phyloP scores from a whole-genome alignment of 2,329 filamentous ascomycete species.

The Pseudogymnoascus sp. region DNA sequence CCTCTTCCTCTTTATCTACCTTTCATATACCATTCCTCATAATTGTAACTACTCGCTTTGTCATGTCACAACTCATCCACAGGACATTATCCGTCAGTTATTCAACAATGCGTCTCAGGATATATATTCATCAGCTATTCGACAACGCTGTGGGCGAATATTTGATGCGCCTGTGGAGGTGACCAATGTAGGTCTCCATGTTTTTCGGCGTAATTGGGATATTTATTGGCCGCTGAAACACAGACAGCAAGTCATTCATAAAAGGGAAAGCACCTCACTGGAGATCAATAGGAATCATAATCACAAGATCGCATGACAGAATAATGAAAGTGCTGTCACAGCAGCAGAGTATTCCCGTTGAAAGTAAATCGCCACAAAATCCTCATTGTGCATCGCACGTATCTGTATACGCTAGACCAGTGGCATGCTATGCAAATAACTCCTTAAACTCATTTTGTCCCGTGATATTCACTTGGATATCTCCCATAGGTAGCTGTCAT shows the following conservation, averaged over 20 bases:
- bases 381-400: background rate
- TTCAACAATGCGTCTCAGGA: background rate
- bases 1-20: background rate
- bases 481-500: background rate
- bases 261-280: background rate
- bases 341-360: background rate
- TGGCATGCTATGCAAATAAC: conserved; percentile 4
- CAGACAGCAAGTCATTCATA: background rate
- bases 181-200: background rate
- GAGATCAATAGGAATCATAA: background rate
- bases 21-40: background rate
- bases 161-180: background rate
- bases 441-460: background rate
- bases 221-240: background rate
- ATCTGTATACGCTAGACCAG: background rate
- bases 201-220: background rate
- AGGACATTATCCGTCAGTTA: background rate
- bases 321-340: background rate
- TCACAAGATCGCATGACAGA: background rate
- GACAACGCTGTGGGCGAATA: background rate
- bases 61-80: background rate
- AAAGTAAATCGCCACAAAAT: background rate
- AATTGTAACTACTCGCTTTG: background rate
- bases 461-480: conserved; percentile 7
- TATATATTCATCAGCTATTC: background rate